phyloP scores from a whole-genome alignment of 805 yeast genomes.

The Yarrowia sp. region DNA sequence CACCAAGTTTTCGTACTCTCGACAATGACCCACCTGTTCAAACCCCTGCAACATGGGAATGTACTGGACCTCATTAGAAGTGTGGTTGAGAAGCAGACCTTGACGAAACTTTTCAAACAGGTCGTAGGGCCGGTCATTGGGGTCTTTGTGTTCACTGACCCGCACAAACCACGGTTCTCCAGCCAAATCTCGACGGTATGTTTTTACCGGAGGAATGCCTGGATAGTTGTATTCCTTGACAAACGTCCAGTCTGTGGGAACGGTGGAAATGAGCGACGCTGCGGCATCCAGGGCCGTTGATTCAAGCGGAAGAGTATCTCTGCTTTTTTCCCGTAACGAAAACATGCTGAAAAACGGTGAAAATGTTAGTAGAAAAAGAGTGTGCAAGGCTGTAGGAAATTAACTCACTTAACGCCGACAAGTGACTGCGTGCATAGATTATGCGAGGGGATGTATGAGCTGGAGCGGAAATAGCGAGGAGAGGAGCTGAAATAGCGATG shows the following conservation, averaged over 20 bases:
- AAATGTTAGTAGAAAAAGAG: too few species aligned
- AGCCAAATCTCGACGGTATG: constrained; percentile 32
- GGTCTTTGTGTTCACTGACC: constrained; percentile 36
- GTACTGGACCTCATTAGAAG: constrained; percentile 41
- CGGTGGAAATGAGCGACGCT: not conserved
- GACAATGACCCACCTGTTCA: constrained; percentile 23
- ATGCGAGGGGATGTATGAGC: not conserved
- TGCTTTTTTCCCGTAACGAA: constrained; percentile 7
- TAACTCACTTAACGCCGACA: not conserved
- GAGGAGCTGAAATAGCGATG: too few species aligned
- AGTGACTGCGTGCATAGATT: not conserved
- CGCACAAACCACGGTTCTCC: constrained; percentile 42
- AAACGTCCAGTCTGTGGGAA: not conserved
- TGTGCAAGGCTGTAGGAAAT: too few species aligned
- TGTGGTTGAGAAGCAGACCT: constrained; percentile 39
- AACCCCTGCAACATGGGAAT: constrained; percentile 37
- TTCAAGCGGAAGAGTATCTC: not conserved
- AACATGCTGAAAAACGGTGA: not conserved
- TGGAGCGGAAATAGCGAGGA: too few species aligned
- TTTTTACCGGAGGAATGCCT: constrained; percentile 26
- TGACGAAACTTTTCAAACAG: constrained; percentile 34
- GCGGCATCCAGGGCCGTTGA: constrained; percentile 13
- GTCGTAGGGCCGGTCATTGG: constrained; percentile 24
- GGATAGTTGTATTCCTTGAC: constrained; percentile 3
- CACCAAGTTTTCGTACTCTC: constrained; percentile 32